Evolutionary conservation across 352 stramenopile species (phyloP).

Genomic region (Phytophthora foliorum): DNA sequence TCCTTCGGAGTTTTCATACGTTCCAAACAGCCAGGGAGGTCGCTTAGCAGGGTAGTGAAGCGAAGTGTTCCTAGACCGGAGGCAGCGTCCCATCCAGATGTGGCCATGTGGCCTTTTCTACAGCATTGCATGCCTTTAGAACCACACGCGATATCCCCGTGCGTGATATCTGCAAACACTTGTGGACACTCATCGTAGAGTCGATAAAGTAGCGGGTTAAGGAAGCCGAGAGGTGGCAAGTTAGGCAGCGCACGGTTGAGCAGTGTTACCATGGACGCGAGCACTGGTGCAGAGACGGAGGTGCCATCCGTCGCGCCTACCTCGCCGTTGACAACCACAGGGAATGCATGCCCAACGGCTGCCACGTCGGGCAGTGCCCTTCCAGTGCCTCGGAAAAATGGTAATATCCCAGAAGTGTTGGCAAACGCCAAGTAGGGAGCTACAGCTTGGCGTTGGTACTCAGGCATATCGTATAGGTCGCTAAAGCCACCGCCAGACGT

Average conservation of each 20-base stretch:
- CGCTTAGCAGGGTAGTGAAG: slow-evolving; percentile 47
- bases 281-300: slow-evolving; percentile 74
- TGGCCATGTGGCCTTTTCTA: slow-evolving; percentile 51
- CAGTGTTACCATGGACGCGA: slow-evolving; percentile 70
- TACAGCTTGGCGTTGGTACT: slow-evolving; percentile 59
- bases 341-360: slow-evolving; percentile 71
- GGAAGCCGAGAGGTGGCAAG: slow-evolving; percentile 62
- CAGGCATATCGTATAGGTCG: slow-evolving; percentile 53
- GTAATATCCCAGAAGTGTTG: slow-evolving; percentile 27
- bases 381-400: slow-evolving; percentile 53
- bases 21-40: slow-evolving; percentile 57
- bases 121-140: slow-evolving; percentile 61
- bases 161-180: slow-evolving; percentile 77
- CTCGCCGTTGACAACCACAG: slow-evolving; percentile 64
- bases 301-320: slow-evolving; percentile 73
- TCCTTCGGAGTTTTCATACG: slow-evolving; percentile 22
- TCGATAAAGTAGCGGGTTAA: slow-evolving; percentile 81
- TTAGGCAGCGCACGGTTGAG: slow-evolving; percentile 63
- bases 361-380: slow-evolving; percentile 76
- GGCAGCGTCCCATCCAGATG: slow-evolving; percentile 71
- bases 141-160: slow-evolving; percentile 71
- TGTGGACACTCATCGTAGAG: slow-evolving; percentile 64
- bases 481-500: slow-evolving; percentile 84
- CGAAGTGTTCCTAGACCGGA: slow-evolving; percentile 72
- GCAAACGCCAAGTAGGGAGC: slow-evolving; percentile 46